These are phyloP conservation scores for Hypsizygus marmoreus DNA, from an alignment of 768 basidiomycete genomes.

Conservation along the genomic window DNA sequence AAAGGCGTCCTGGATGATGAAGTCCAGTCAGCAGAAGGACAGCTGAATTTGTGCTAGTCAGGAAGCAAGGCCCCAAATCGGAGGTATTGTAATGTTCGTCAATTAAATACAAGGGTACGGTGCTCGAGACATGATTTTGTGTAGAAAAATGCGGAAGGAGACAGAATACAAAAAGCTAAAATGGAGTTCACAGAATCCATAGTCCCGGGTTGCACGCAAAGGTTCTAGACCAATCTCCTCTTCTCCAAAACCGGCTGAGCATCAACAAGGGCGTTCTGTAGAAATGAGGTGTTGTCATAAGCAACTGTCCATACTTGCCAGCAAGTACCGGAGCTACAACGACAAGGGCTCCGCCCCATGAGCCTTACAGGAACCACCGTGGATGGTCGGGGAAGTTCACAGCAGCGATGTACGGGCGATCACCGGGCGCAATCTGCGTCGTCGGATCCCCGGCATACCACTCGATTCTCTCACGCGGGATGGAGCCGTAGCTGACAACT, in stretches of 20 bases:
- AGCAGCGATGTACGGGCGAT: conserved; percentile 15
- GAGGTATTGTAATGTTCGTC: too few species aligned
- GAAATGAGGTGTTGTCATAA: too few species aligned
- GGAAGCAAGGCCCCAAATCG: too few species aligned
- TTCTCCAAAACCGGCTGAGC: conserved; percentile 18
- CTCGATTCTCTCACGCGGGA: conserved; percentile 22
- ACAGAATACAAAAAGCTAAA: too few species aligned
- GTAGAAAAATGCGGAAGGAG: too few species aligned
- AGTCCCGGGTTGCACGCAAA: too few species aligned
- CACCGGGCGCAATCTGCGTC: conserved; percentile 5
- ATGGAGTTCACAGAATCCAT: too few species aligned
- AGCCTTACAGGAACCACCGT: conserved; percentile 36
- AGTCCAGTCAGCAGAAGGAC: too few species aligned
- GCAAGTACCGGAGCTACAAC: neutral
- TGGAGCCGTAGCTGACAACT: conserved; percentile 40
- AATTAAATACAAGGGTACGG: too few species aligned
- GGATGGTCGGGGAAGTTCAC: conserved; percentile 35
- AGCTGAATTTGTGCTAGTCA: too few species aligned
- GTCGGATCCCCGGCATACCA: conserved; percentile 17
- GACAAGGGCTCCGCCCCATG: conserved; percentile 13
- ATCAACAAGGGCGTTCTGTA: conserved; percentile 9
- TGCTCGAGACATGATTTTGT: too few species aligned
- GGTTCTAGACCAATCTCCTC: conserved; percentile 13
- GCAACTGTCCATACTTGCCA: conserved; percentile 4
- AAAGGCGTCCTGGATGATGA: too few species aligned